Conservation (phyloP, 306 rosid species). For the Senna tora region DNA sequence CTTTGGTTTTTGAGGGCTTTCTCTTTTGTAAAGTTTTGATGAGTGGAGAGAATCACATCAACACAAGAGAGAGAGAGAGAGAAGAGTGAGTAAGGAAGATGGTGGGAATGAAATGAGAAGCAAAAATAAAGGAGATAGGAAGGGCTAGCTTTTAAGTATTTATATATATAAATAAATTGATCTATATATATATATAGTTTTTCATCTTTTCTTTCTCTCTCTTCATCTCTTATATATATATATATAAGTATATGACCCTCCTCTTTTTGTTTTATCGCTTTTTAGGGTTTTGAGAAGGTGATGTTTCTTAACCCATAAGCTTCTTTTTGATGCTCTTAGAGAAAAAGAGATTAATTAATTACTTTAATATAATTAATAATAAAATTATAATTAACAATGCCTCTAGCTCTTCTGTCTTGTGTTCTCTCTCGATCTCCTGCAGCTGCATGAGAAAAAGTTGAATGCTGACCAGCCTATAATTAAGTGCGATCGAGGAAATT, state of each 20-base stretch:
- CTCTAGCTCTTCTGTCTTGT: slow-evolving; percentile 24
- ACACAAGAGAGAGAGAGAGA: slow-evolving; percentile 43
- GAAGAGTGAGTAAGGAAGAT: slow-evolving; percentile 15
- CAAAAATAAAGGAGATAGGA: slow-evolving; percentile 66
- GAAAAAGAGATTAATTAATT: slow-evolving; percentile 35
- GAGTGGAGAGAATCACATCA: slow-evolving; percentile 63
- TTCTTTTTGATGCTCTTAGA: slow-evolving; percentile 49
- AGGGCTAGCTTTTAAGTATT: slow-evolving; percentile 64
- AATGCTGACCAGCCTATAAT: slow-evolving; percentile 42
- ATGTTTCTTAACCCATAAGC: slow-evolving; percentile 84
- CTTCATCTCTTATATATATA: slow-evolving; percentile 7
- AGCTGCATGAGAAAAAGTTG: slow-evolving; percentile 60
- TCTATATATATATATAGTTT: slow-evolving; percentile 47
- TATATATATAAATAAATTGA: too few species aligned
- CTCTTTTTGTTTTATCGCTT: slow-evolving; percentile 82
- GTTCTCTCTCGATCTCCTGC: neutral
- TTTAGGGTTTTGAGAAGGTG: slow-evolving; percentile 78
- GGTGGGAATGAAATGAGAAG: slow-evolving; percentile 44
- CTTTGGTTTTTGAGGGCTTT: slow-evolving; percentile 51
- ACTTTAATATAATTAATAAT: too few species aligned
- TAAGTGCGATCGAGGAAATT: too few species aligned
- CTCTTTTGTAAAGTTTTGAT: slow-evolving; percentile 72
- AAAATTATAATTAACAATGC: slow-evolving; percentile 50
- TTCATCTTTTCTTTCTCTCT: slow-evolving; percentile 28
- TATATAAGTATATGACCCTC: too few species aligned